Percentiles rank a stretch among this genome's conserved stretches.
phyloP scores from a whole-genome alignment of 805 yeast genomes.

The Candida argentea region DNA sequence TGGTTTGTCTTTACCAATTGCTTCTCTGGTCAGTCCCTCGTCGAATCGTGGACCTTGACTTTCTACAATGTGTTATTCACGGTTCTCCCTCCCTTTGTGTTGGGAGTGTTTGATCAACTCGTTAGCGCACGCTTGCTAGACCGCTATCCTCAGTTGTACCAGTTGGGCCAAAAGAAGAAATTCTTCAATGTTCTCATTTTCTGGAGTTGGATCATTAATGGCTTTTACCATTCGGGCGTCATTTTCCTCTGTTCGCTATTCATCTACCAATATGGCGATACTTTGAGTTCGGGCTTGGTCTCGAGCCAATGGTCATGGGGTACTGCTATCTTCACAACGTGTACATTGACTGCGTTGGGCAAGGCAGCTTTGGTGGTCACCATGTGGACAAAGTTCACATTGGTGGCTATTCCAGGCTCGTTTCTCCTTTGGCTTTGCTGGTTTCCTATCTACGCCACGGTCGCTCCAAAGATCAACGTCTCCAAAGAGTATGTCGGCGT shows the following conservation, averaged over 20 bases:
- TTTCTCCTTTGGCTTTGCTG: conserved; percentile 72
- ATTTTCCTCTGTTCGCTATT: conserved; percentile 64
- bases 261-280: conserved; percentile 60
- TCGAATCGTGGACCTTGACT: conserved; percentile 97
- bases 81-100: conserved; percentile 88
- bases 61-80: conserved; percentile 92
- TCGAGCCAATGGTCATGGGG: conserved; percentile 97
- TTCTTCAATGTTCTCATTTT: conserved; percentile 87
- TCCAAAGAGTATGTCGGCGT: conserved; percentile 83
- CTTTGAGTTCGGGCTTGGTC: conserved; percentile 53
- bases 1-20: conserved; percentile 94
- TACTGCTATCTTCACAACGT: conserved; percentile 76
- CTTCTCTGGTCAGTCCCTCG: conserved; percentile 89
- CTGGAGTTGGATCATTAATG: conserved; percentile 97
- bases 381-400: conserved; percentile 90
- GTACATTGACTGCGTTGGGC: conserved; percentile 82
- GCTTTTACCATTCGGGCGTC: conserved; percentile 86
- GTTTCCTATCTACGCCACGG: conserved; percentile 76
- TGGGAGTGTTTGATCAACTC: conserved; percentile 96
- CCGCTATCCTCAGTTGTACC: conserved; percentile 87
- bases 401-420: conserved; percentile 93
- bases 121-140: conserved; percentile 83
- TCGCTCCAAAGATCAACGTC: conserved; percentile 77
- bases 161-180: conserved; percentile 77
- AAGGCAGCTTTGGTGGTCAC: conserved; percentile 90